phyloP scores from a whole-genome alignment of 1,139 yeast genomes.

The Candida buenavistaensis region DNA sequence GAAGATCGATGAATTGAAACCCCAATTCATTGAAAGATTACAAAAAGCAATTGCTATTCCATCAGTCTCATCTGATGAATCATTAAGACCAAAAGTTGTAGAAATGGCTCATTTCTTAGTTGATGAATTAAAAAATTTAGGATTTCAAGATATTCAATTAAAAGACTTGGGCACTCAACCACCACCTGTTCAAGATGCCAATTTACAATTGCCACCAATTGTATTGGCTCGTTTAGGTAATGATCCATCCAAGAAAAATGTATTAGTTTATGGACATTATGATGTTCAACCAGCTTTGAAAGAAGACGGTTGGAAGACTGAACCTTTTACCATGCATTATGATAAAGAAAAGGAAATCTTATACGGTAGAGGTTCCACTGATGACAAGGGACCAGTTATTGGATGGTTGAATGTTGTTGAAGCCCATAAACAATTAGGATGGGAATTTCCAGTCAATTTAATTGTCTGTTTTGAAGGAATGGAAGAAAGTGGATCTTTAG shows the following conservation, averaged over 20 bases:
- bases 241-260: conserved; percentile 80
- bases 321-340: conserved; percentile 73
- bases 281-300: conserved; percentile 95
- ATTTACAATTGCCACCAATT: conserved; percentile 84
- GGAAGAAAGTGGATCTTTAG: conserved; percentile 97
- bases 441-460: conserved; percentile 91
- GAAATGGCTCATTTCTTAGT: conserved; percentile 83
- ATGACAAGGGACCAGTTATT: conserved; percentile 96
- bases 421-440: conserved; percentile 81
- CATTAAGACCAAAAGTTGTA: conserved; percentile 81
- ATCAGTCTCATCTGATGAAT: conserved; percentile 90
- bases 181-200: conserved; percentile 68
- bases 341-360: conserved; percentile 62
- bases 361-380: conserved; percentile 94
- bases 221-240: conserved; percentile 83
- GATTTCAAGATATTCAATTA: conserved; percentile 78
- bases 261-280: conserved; percentile 92
- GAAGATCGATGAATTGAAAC: conserved; percentile 70
- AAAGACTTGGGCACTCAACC: conserved; percentile 88
- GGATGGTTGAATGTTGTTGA: conserved; percentile 95
- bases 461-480: conserved; percentile 95
- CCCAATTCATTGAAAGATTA: conserved; percentile 66
- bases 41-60: conserved; percentile 87
- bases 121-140: conserved; percentile 64
- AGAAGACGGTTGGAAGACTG: conserved; percentile 95